Evolutionary conservation across 2,329 filamentous ascomycete species (phyloP).

Genomic region (Aschersonia sp.): DNA sequence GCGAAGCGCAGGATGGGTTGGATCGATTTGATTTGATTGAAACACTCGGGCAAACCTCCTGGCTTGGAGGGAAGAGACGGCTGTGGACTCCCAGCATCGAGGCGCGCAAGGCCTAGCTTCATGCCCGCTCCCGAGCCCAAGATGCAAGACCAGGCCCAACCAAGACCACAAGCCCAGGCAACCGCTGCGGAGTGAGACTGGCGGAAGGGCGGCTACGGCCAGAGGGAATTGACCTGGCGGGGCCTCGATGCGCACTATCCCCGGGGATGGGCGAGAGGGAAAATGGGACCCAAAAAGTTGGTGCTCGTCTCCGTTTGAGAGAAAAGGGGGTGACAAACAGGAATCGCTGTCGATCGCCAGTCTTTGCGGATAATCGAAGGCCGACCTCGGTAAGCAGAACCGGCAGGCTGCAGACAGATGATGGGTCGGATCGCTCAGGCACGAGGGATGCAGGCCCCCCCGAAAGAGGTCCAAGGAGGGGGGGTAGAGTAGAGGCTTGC

Average conservation of each 20-base stretch:
- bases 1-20: not conserved
- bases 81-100: not conserved
- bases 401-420: not conserved
- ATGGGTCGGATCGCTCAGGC: not conserved
- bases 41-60: too few species aligned
- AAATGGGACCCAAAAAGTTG: not conserved
- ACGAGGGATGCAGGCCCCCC: not conserved
- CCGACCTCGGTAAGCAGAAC: not conserved
- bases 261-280: not conserved
- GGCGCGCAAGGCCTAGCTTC: constrained; percentile 1
- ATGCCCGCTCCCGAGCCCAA: not conserved
- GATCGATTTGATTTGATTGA: too few species aligned
- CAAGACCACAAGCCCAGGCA: not conserved
- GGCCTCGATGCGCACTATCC: not conserved
- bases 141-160: too few species aligned
- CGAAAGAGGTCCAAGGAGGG: too few species aligned
- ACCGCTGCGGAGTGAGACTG: constrained; percentile 1
- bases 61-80: not conserved
- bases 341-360: not conserved
- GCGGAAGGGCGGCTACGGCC: constrained; percentile 2
- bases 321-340: not conserved
- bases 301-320: not conserved
- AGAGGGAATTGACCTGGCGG: not conserved
- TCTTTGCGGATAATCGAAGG: constrained; percentile 1
- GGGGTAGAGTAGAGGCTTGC: not conserved